Percentiles rank a stretch among this genome's conserved stretches.
phyloP scores from a whole-genome alignment of 2,329 filamentous ascomycete species.

The Cercospora sp. region DNA sequence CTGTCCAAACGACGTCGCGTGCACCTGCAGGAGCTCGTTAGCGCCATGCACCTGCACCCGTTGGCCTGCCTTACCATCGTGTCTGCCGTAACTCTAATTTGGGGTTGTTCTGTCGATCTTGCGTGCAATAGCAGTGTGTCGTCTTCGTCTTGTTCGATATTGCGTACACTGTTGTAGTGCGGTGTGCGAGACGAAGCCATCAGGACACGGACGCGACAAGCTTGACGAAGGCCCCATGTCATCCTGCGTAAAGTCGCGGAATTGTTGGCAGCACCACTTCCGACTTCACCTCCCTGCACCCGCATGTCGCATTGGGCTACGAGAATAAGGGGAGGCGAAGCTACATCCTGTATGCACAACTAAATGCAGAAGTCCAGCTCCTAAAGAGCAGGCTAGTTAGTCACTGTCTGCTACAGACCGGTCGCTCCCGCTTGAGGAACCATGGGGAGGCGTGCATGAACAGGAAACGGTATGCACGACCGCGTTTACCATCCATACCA shows the following conservation, averaged over 20 bases:
- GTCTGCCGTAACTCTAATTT: slow-evolving; percentile 2
- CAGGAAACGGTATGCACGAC: not conserved
- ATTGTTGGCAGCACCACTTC: not conserved
- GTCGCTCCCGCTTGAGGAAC: not conserved
- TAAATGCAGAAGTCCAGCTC: not conserved
- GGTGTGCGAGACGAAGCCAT: not conserved
- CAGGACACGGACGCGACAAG: not conserved
- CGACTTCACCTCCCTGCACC: slow-evolving; percentile 7
- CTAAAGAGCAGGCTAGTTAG: not conserved
- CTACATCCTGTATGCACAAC: not conserved
- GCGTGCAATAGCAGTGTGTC: not conserved
- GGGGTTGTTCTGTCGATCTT: not conserved
- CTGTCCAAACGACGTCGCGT: slow-evolving; percentile 2
- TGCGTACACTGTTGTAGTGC: not conserved
- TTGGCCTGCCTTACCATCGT: not conserved
- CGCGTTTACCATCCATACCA: not conserved
- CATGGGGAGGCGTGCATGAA: not conserved
- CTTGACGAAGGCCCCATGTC: not conserved
- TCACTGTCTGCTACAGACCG: not conserved
- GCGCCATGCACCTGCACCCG: not conserved
- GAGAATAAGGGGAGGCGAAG: not conserved
- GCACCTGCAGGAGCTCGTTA: slow-evolving; percentile 1
- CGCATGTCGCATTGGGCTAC: slow-evolving; percentile 6
- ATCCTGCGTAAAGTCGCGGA: slow-evolving; percentile 6
- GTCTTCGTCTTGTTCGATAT: not conserved